Percentiles rank a stretch among this genome's conserved stretches.
phyloP scores from a whole-genome alignment of 164 flowering plant genomes.

The Cinnamomum chago region DNA sequence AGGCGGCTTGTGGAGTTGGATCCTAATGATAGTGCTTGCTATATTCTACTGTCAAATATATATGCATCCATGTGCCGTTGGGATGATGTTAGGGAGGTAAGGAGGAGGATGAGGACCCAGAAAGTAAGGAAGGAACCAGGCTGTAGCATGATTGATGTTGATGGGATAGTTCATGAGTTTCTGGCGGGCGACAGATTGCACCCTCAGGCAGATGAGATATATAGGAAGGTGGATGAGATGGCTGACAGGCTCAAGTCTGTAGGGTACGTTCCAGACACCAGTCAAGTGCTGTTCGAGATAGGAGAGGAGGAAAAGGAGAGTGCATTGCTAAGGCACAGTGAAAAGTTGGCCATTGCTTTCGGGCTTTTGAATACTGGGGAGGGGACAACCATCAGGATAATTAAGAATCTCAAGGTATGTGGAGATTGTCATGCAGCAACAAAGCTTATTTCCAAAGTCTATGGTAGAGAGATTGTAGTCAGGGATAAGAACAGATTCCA shows the following conservation, averaged over 20 bases:
- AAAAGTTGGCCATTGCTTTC: constrained; percentile 10
- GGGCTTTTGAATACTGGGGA: background rate
- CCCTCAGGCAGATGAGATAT: background rate
- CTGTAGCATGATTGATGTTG: constrained; percentile 41
- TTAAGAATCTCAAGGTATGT: constrained; percentile 7
- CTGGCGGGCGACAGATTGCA: constrained; percentile 38
- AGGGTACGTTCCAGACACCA: constrained; percentile 2
- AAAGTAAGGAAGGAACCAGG: constrained; percentile 46
- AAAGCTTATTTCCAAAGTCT: constrained; percentile 1
- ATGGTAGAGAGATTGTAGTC: constrained; percentile 9
- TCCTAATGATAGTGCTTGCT: constrained; percentile 45
- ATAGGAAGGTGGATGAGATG: background rate
- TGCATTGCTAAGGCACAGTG: background rate
- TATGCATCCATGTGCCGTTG: constrained; percentile 34
- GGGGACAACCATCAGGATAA: background rate
- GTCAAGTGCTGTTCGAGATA: constrained; percentile 1
- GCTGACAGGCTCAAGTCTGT: background rate
- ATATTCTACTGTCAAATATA: constrained; percentile 40
- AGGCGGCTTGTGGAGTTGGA: constrained; percentile 41
- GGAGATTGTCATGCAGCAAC: constrained; percentile 4
- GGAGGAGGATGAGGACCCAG: constrained; percentile 39
- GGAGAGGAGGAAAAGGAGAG: constrained; percentile 4
- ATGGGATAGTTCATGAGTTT: constrained; percentile 30
- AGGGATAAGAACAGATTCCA: constrained; percentile 12
- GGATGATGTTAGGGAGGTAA: constrained; percentile 27